Base-by-base conservation (phyloP, 2,329 filamentous ascomycete genomes). In the Dactylellina haptotyla region DNA sequence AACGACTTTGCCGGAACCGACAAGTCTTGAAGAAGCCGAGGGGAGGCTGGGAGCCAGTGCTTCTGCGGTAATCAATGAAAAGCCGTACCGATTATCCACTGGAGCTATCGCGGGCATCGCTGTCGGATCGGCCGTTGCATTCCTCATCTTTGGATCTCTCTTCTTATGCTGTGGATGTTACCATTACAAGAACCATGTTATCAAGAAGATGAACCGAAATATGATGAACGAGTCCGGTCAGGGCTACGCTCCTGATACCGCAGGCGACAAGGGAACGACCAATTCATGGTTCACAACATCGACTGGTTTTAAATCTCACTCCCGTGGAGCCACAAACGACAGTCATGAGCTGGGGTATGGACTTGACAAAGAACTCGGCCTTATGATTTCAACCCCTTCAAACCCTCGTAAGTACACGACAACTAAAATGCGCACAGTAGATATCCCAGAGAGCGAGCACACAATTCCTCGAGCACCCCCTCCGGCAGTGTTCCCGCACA, bases 331-430 rank as follows among this genome's bases (percentile, higher is more conserved):
- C 39, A 66, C 69, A 26, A 73, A 73, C 66, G 67, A 72, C 45
- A 66, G 46, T 66, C 69, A 73, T 73, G 69, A 73, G 63, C 25
- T 73, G 53, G 69, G 69, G 69, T 73, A 73, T 56, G 69, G 69
- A 61, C 53, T 62, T 48, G 69, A 73, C 45, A 73, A 73, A 73
- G 69, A 73, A 65, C 25, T 73, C 66, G 69, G 69, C 45, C 61
- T 73, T 54, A 73, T 73, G 69, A 73, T 73, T 18, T 73, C 69
- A 54, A 48, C 59, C 54, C 67, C 67, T 58, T 65, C 69, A 66
- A 59, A 73, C 69, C 58, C 69, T 51, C 69, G 61, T 59, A 66
- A 73, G 69, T 66, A 66, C 54, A 61, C 69, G 61, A 59, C 69
- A 56, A 73, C 69, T 73, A 73, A 73, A 73, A 61, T 73, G 18